Conservation (phyloP, 139 green algal genomes). For the Chlorella sorokiniana region DNA sequence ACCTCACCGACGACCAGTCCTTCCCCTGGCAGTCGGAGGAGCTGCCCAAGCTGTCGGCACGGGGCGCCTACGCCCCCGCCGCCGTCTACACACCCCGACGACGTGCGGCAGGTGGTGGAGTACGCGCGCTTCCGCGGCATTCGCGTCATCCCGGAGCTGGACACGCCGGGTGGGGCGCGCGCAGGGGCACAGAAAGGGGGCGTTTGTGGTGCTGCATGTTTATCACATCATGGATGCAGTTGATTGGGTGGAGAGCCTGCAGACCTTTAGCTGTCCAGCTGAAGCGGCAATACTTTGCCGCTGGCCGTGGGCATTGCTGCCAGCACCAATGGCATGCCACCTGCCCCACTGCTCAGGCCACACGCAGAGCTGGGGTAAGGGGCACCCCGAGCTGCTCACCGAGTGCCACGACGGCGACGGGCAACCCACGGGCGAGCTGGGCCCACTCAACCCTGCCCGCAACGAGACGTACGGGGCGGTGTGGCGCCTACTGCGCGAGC, state of each 20-base stretch:
- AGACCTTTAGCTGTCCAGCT: neutral
- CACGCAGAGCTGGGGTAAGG: conserved; percentile 53
- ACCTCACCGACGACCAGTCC: conserved; percentile 62
- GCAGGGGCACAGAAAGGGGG: neutral
- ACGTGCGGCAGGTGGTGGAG: conserved; percentile 47
- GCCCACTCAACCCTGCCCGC: conserved; percentile 43
- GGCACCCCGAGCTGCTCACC: conserved; percentile 53
- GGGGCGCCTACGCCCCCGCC: conserved; percentile 37
- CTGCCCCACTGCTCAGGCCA: conserved; percentile 40
- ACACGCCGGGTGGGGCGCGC: conserved; percentile 56
- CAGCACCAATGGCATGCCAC: neutral
- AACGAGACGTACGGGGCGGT: conserved; percentile 42
- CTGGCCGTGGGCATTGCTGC: neutral
- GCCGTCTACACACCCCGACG: conserved; percentile 39
- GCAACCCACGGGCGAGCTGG: neutral
- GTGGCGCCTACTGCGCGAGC: conserved; percentile 50
- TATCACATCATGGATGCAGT: too few relatives aligned
- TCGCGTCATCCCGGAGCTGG: conserved; percentile 64
- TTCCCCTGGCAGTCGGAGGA: conserved; percentile 39
- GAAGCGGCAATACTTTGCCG: too few relatives aligned
- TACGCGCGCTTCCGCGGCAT: conserved; percentile 60
- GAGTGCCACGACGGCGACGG: conserved; percentile 43
- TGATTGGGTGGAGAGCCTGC: too few relatives aligned
- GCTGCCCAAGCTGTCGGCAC: conserved; percentile 32
- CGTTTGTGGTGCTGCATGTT: neutral